phyloP scores from a whole-genome alignment of 164 flowering plant genomes.

The Vitis vinifera region ASM3070453v1 NC_081805.1:2412501-2413000 shows the following conservation, averaged over 20 bases:
- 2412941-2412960: slow-evolving; percentile 24
- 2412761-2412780: slow-evolving; percentile 91
- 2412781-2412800: slow-evolving; percentile 30
- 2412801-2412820: slow-evolving; percentile 12
- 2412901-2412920: slow-evolving; percentile 97
- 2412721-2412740: slow-evolving; percentile 90
- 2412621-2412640: not conserved
- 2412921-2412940: slow-evolving; percentile 88
- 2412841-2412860: slow-evolving; percentile 32
- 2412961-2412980: not conserved
- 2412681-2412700: not conserved
- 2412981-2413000: not conserved
- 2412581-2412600: slow-evolving; percentile 86
- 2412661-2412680: not conserved
- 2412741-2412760: slow-evolving; percentile 96
- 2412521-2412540: slow-evolving; percentile 98
- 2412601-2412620: slow-evolving; percentile 61
- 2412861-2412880: slow-evolving; percentile 97
- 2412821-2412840: slow-evolving; percentile 3
- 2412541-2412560: slow-evolving; percentile 99
- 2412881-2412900: slow-evolving; percentile 95
- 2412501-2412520: slow-evolving; percentile 74
- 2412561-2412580: slow-evolving; percentile 86
- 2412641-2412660: slow-evolving; percentile 1
- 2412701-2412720: slow-evolving; percentile 89